Conservation (phyloP, 345 rosid genomes). For the Gossypium arboreum region DNA sequence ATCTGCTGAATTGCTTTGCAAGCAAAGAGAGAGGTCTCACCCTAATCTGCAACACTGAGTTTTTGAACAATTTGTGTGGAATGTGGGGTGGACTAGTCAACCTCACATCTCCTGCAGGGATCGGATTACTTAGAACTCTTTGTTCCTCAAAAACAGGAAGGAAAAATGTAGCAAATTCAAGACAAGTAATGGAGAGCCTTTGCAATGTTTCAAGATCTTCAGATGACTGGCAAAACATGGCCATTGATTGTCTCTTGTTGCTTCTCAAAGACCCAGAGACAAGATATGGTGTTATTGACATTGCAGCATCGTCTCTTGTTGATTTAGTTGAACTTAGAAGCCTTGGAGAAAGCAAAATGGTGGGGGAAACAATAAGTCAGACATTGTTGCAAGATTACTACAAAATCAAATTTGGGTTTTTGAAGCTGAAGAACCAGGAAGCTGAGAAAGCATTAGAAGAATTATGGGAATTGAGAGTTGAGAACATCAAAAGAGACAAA, state of each 20-base stretch:
- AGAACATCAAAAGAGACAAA: slow-evolving; percentile 57
- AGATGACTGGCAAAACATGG: slow-evolving; percentile 59
- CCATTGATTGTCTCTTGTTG: slow-evolving; percentile 55
- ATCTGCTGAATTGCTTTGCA: slow-evolving; percentile 67
- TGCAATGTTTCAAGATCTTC: slow-evolving; percentile 65
- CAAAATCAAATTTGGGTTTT: slow-evolving; percentile 47
- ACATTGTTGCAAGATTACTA: slow-evolving; percentile 54
- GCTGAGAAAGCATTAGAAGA: slow-evolving; percentile 40
- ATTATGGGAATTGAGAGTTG: slow-evolving; percentile 69
- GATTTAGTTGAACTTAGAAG: slow-evolving; percentile 58
- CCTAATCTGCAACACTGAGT: slow-evolving; percentile 42
- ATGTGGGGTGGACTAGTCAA: slow-evolving; percentile 76
- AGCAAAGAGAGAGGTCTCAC: slow-evolving; percentile 38
- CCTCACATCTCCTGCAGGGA: slow-evolving; percentile 53
- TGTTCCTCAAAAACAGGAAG: slow-evolving; percentile 61
- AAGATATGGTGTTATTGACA: slow-evolving; percentile 47
- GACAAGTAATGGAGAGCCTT: slow-evolving; percentile 42
- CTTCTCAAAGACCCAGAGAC: slow-evolving; percentile 63
- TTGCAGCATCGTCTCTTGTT: slow-evolving; percentile 41
- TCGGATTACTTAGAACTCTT: slow-evolving; percentile 55
- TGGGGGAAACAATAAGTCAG: slow-evolving; percentile 53
- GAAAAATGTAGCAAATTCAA: slow-evolving; percentile 33
- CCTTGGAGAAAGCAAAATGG: slow-evolving; percentile 24
- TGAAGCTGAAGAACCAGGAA: slow-evolving; percentile 41
- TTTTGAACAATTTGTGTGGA: slow-evolving; percentile 39